Evolutionary conservation across 768 basidiomycete genomes (phyloP), one percentile per base, ranked within the genome.

Genomic region (Royoungia palumana): DNA sequence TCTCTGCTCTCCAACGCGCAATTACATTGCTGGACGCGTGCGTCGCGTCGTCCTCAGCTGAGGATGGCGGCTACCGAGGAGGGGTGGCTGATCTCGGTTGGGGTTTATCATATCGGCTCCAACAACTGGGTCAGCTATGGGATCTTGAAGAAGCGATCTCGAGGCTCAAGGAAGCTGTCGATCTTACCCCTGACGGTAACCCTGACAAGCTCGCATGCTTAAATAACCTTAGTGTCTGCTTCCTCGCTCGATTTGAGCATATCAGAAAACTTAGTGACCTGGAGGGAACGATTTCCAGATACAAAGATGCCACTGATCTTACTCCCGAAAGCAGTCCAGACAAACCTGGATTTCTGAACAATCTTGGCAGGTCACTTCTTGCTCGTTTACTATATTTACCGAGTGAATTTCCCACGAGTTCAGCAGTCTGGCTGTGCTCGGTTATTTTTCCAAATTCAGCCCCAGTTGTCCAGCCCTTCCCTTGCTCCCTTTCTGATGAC

Each of bases 111-210:
- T 1, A 37, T 24, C 37, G 53, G 25, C 48, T 42, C 19, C 7
- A 6, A 13, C 38, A 6, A 1, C 47, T 47, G 8, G 38, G 46
- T 20, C 28, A 47, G 7, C 46, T 40, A 5, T 6, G 21, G 24
- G 46, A 50, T 30, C 38, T 51, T 19, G 21, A 51, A 12, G 21
- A 38, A 24, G 44, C 50, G 2, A 37, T 46, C 8, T 43, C 24
- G 19, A 27, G 13, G 20, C n/a, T 17, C 20, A 19, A 5, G 27
- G 39, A 42, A 5, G 39, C 35, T 10, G 16, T 35, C 2, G n/a
- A 22, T n/a, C 24, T 49, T 16, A 2, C 14, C 10, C 25, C 43
- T 35, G 24, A 50, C 13, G 17, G 9, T 16, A 30, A 50, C 13
- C 49, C 42, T 5, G 13, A 34, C 43, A 32, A 28, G 8, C 22